Conservation (phyloP, 2,329 filamentous ascomycete genomes). For the Emmonsia crescens region DNA sequence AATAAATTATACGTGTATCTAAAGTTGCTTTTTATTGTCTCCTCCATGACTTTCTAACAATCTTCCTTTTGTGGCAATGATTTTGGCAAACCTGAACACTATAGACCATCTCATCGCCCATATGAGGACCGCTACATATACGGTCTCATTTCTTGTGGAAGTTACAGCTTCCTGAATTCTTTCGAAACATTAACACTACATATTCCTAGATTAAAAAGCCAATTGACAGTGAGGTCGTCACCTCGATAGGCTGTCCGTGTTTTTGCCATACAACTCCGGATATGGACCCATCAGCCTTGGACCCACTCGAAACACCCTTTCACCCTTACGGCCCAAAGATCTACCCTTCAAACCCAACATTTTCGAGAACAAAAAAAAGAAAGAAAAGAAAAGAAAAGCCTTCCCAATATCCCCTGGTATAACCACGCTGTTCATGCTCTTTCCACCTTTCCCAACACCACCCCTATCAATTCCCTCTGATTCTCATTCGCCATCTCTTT, state of each 20-base stretch:
- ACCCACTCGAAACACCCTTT: too few relatives aligned
- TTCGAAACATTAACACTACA: too few relatives aligned
- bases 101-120: background rate
- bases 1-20: conserved; percentile 16
- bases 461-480: background rate
- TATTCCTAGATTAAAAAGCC: too few relatives aligned
- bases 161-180: too few relatives aligned
- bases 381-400: background rate
- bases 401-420: background rate
- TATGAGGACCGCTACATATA: too few relatives aligned
- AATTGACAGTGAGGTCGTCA: too few relatives aligned
- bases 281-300: too few relatives aligned
- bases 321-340: too few relatives aligned
- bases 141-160: too few relatives aligned
- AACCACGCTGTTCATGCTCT: background rate
- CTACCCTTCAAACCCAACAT: background rate
- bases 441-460: background rate
- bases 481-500: background rate
- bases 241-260: too few relatives aligned
- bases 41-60: conserved; percentile 6
- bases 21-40: background rate
- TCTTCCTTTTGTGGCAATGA: background rate
- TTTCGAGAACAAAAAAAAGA: background rate
- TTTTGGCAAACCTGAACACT: background rate
- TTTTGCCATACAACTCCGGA: too few relatives aligned